Percentiles rank a stretch among this genome's conserved stretches.
These are phyloP conservation scores for Venturia oleaginea DNA, from an alignment of 2,329 filamentous ascomycete genomes.

Conservation along the genomic window DNA sequence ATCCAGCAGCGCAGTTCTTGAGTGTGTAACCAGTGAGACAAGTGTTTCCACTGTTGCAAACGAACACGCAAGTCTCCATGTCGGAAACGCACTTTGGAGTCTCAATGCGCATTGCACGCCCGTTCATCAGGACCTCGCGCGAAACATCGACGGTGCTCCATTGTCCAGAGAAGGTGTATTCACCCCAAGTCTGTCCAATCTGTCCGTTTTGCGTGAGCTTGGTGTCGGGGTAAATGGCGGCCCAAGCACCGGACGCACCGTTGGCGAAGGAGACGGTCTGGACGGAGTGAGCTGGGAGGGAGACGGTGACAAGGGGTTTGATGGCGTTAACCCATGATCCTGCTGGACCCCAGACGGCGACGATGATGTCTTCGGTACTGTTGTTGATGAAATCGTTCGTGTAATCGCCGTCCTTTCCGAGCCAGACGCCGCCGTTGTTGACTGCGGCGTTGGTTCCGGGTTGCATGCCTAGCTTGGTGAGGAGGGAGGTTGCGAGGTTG, in stretches of 20 bases:
- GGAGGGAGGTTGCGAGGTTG: not conserved
- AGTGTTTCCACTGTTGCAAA: constrained; percentile 27
- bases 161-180: constrained; percentile 30
- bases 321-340: constrained; percentile 27
- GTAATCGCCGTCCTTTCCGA: constrained; percentile 27
- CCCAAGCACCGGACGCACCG: constrained; percentile 32
- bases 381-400: constrained; percentile 29
- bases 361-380: constrained; percentile 22
- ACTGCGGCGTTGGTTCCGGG: constrained; percentile 18
- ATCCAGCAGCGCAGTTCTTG: constrained; percentile 25
- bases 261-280: constrained; percentile 31
- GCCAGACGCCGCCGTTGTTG: constrained; percentile 26
- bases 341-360: constrained; percentile 29
- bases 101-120: constrained; percentile 31
- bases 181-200: constrained; percentile 36
- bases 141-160: constrained; percentile 35
- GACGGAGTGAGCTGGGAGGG: constrained; percentile 28
- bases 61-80: constrained; percentile 36
- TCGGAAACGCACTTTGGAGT: constrained; percentile 33
- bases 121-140: constrained; percentile 37
- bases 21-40: constrained; percentile 34
- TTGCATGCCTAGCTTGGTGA: constrained; percentile 9
- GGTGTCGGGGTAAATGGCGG: constrained; percentile 29
- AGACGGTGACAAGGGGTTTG: constrained; percentile 28
- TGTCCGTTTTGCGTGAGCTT: constrained; percentile 29